Base-by-base conservation (phyloP, 1,284 basidiomycete species). In the Rhodotorula mucilaginosa region DNA sequence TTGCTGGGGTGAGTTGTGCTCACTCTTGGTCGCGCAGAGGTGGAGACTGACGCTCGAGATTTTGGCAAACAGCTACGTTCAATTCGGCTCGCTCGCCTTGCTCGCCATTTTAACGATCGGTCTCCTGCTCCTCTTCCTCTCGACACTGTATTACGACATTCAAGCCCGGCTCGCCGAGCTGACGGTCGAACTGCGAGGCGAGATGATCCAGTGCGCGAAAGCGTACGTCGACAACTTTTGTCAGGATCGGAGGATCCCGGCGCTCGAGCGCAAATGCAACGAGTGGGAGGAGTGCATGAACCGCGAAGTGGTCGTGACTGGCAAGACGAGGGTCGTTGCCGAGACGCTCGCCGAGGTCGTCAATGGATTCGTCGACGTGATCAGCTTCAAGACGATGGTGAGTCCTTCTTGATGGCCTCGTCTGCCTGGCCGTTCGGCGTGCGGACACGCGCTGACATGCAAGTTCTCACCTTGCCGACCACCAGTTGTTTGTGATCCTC, bases 301-400 rank as follows among this genome's bases (percentile, higher is more conserved):
- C 21, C 57, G 70, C 12, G 72, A 73, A 19, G 61, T 68, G 19
- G 65, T 70, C 46, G 89, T 90, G 51, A 88, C 97, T 31, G 93
- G 93, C 1, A 89, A 92, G 63, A 91, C 93, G 67, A 88, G 88
- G 75, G 90, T 98, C 76, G 89, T 91, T 59, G 94, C 96, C 65
- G 93, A 98, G 83, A 89, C 96, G 61, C 90, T 98, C 81, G 96
- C 93, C 61, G 95, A 97, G 78, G 91, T 97, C 52, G 88, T 97
- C 77, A 97, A 98, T 81, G 89, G 92, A 13, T 99, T 99, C 80
- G 91, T 98, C 46, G 96, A 98, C 80, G 90, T 91, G 58, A 95
- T 98, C 80, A 94, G 90, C 81, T 97, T 93, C 92, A 97, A 96
- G 83, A 95, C 93, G 23, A 85, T 98, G 83, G 92, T 91, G 49